Conservation (phyloP, 257 asterid genomes). For the Fraxinus cuspidata region DNA sequence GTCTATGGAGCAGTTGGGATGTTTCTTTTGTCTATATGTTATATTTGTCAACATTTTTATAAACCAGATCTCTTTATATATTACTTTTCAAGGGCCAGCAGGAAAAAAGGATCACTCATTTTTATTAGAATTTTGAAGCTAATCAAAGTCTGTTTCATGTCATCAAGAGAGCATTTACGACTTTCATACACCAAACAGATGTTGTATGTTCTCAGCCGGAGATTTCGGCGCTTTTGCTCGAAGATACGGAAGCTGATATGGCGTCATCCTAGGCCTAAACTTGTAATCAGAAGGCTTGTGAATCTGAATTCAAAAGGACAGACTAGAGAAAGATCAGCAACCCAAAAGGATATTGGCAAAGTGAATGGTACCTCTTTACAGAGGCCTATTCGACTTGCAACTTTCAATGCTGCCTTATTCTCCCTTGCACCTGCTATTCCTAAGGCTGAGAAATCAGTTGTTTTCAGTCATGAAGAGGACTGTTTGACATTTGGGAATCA, state of each 20-base stretch:
- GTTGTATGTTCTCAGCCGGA: conserved; percentile 45
- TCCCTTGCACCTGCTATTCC: conserved; percentile 92
- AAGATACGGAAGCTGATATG: conserved; percentile 39
- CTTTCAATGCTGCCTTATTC: conserved; percentile 86
- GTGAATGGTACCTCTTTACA: conserved; percentile 7
- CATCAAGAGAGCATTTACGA: conserved; percentile 36
- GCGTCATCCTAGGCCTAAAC: conserved; percentile 55
- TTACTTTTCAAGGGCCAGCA: background rate
- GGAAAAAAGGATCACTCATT: background rate
- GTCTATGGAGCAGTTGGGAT: conserved; percentile 66
- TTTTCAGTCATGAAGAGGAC: conserved; percentile 35
- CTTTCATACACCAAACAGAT: conserved; percentile 45
- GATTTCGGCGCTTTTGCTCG: conserved; percentile 55
- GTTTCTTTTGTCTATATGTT: conserved; percentile 25
- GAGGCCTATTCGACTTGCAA: conserved; percentile 68
- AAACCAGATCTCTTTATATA: conserved; percentile 17
- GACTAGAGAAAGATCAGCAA: conserved; percentile 19
- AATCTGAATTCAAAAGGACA: conserved; percentile 35
- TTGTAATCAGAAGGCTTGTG: conserved; percentile 61
- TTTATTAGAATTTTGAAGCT: background rate
- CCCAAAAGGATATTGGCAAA: conserved; percentile 10
- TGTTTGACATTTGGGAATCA: conserved; percentile 19
- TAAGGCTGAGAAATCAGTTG: conserved; percentile 40
- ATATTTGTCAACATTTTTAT: conserved; percentile 24
- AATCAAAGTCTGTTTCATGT: conserved; percentile 29